Evolutionary conservation across 495 filamentous ascomycete species (phyloP).

Genomic region (Talaromyces adpressus): DNA sequence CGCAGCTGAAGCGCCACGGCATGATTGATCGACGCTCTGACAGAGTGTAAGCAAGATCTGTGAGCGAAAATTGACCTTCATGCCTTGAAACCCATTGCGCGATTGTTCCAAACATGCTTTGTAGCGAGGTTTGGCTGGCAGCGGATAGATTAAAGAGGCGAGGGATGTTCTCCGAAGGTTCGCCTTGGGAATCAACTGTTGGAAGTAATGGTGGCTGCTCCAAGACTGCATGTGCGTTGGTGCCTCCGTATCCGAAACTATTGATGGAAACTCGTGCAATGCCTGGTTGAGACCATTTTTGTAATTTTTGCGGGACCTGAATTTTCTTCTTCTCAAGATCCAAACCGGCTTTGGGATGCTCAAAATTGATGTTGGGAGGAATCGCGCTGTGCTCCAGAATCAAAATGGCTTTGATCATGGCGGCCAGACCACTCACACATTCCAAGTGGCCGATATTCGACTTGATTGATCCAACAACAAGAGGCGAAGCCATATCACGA

Average conservation of each 20-base stretch:
- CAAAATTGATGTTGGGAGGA: slow-evolving; percentile 13
- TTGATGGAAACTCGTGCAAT: slow-evolving; percentile 16
- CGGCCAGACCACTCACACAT: slow-evolving; percentile 15
- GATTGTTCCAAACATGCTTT: slow-evolving; percentile 1
- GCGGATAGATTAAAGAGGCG: neutral
- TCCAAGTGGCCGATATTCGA: slow-evolving; percentile 31
- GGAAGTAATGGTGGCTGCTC: neutral
- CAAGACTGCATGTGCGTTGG: neutral
- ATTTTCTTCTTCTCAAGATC: neutral
- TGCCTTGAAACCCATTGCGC: slow-evolving; percentile 14
- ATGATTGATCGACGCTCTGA: slow-evolving; percentile 23
- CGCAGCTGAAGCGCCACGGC: slow-evolving; percentile 11
- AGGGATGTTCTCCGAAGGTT: neutral
- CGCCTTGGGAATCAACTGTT: neutral
- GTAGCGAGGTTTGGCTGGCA: neutral
- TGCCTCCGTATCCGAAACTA: slow-evolving; percentile 27
- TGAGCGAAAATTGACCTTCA: neutral
- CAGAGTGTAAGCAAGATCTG: slow-evolving; percentile 34
- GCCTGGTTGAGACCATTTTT: slow-evolving; percentile 11
- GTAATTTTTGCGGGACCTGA: slow-evolving; percentile 14
- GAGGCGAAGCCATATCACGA: neutral
- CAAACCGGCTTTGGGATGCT: neutral
- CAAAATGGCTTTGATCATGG: slow-evolving; percentile 20
- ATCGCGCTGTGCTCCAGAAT: slow-evolving; percentile 17
- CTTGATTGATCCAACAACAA: slow-evolving; percentile 26